Conservation (phyloP, 169 alveolate species). For the Sarcocystis neurona region DNA sequence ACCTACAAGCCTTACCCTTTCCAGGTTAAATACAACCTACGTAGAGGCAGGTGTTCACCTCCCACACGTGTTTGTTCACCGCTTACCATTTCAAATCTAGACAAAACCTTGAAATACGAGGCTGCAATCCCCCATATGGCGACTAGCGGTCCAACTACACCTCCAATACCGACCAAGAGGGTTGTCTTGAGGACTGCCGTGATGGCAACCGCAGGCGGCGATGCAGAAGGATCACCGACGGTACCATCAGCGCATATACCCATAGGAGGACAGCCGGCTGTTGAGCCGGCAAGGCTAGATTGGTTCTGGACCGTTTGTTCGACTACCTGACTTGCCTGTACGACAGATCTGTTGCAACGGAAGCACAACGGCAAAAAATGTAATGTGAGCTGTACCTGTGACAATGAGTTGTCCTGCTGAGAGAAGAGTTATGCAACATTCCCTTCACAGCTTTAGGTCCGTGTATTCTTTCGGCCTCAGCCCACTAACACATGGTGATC, state of each 20-base stretch:
- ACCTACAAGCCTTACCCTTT: too few species aligned
- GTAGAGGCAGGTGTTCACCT: too few species aligned
- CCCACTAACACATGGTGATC: too few species aligned
- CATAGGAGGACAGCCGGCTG: slow-evolving; percentile 55
- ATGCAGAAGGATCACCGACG: slow-evolving; percentile 49
- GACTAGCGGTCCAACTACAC: slow-evolving; percentile 35
- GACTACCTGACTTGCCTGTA: slow-evolving; percentile 18
- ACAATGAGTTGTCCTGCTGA: not conserved
- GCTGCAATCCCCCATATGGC: slow-evolving; percentile 59
- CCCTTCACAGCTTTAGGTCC: not conserved
- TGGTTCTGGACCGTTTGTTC: not conserved
- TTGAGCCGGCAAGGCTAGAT: not conserved
- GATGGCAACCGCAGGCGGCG: slow-evolving; percentile 49
- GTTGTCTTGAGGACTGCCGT: slow-evolving; percentile 36
- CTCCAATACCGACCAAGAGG: slow-evolving; percentile 40
- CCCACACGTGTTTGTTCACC: too few species aligned
- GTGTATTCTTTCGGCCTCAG: not conserved
- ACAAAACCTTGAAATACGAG: slow-evolving; percentile 36
- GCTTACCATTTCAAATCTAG: slow-evolving; percentile 62
- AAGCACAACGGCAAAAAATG: not conserved
- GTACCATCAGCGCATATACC: slow-evolving; percentile 57
- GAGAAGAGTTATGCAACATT: not conserved
- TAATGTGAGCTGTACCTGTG: not conserved
- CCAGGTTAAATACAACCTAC: too few species aligned
- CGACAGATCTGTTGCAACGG: not conserved